Conservation (phyloP, 2,329 filamentous ascomycete species). For the Penicillium vulpinum region DNA sequence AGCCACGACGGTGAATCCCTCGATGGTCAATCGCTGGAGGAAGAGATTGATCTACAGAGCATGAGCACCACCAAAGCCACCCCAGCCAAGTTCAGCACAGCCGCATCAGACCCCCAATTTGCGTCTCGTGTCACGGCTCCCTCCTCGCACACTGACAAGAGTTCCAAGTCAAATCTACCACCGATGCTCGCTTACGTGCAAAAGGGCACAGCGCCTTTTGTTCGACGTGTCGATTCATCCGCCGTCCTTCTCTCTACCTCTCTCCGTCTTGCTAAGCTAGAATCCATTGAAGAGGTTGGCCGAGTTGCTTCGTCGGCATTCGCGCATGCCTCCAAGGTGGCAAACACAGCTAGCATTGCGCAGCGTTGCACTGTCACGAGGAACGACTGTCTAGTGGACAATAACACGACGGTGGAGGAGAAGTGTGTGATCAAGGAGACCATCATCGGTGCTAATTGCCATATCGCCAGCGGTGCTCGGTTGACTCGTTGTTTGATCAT, state of each 20-base stretch:
- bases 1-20: slow-evolving; percentile 43
- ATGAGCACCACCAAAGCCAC: slow-evolving; percentile 56
- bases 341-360: slow-evolving; percentile 79
- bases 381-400: slow-evolving; percentile 77
- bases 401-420: slow-evolving; percentile 86
- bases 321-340: slow-evolving; percentile 75
- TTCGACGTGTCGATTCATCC: slow-evolving; percentile 85
- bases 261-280: slow-evolving; percentile 81
- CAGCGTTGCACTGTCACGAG: slow-evolving; percentile 78
- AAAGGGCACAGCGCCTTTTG: slow-evolving; percentile 59
- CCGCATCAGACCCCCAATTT: slow-evolving; percentile 17
- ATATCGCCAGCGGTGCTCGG: slow-evolving; percentile 81
- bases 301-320: slow-evolving; percentile 65
- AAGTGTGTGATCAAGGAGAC: slow-evolving; percentile 90
- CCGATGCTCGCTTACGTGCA: slow-evolving; percentile 82
- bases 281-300: slow-evolving; percentile 62
- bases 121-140: slow-evolving; percentile 33
- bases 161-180: slow-evolving; percentile 10
- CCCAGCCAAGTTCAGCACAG: slow-evolving; percentile 13
- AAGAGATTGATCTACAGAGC: slow-evolving; percentile 55
- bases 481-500: slow-evolving; percentile 86
- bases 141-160: slow-evolving; percentile 7
- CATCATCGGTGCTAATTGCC: slow-evolving; percentile 83
- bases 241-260: slow-evolving; percentile 79
- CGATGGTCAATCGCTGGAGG: slow-evolving; percentile 36